Base-by-base conservation (phyloP, 306 rosid species). In the Casuarina equisetifolia region DNA sequence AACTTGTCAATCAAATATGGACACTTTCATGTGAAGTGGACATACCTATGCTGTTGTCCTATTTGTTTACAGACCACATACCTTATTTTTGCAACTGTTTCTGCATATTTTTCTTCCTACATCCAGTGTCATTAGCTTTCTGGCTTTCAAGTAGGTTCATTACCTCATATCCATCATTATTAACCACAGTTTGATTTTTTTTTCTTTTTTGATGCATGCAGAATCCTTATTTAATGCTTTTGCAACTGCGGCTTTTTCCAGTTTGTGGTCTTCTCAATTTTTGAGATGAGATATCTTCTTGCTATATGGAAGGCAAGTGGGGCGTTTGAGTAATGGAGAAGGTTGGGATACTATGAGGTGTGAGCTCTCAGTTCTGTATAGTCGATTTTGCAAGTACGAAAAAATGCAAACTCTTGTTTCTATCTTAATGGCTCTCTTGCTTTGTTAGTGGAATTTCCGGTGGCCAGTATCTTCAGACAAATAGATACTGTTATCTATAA, bases 261-360 rank as follows among this genome's bases (percentile, higher is more conserved):
- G 89, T 95, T 95, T 70, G 97, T 95, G 38, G 97, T 92, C 74
- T 95, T 95, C 88, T 95, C 99, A 55, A 95, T 92, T 79, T 95
- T 95, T 76, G 99, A 95, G 90, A 95, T 95, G 99, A 89, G 99
- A 86, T 95, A 95, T 86, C 99, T 95, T 76, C 99, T 95, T 78
- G 97, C 96, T 49, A 95, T 95, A 92, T 95, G 99, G 99, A 95
- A 92, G 83, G 99, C 99, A 68, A 92, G 82, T 83, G 32, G 86
- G 99, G 84, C 96, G 97, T 74, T 75, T 84, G 87, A 91, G 86
- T 85, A 95, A 78, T 55, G 97, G 99, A 64, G 99, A 91, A 84
- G 99, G 97, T 78, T 95, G 99, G 99, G 99, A 91, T 81, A 88
- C 88, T 32, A 92, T 95, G 99, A 88, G 99, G 90, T 97, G 99